Evolutionary conservation across 2,329 filamentous ascomycete species (phyloP), one percentile per base, ranked within the genome.

Genomic region (Graphilbum sp.): DNA sequence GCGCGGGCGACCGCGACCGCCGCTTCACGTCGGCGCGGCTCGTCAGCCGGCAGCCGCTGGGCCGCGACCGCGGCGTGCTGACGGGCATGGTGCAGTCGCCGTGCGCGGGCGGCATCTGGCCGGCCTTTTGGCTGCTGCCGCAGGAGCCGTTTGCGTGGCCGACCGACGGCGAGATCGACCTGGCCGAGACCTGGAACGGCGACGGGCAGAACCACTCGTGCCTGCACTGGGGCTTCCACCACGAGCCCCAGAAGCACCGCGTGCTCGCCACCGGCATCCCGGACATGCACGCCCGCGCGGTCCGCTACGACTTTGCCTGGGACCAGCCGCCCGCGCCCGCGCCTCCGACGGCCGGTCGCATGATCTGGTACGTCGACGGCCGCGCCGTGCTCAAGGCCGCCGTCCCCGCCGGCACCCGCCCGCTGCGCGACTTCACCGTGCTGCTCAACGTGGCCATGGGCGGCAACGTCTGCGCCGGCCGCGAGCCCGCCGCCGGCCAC

Each of bases 161-260:
- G 8, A 42, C 41, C 11, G 37, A 42, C 18, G 41, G 37, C 32
- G 37, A 42, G 34, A 34, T 39, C 4, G 41, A 42, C 35, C 37
- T 42, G 32, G 32, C 35, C 18, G 41, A 42, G 32, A 42, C 37
- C 4, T 42, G 41, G 41, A 42, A 42, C 34, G 41, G 41, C 31
- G 41, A 42, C 35, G n/a, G 21, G 20, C 31, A 37, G 34, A 42
- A 42, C 35, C 37, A 36, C 27, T 34, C 37, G 2, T 39, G 41
- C 17, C 37, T 42, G 32, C 37, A 39, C 41, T 42, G 41, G 41
- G 41, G 41, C 34, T 23, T 27, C 2, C 34, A 39, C 37, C 16
- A 37, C 25, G 37, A 42, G 27, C 32, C 31, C 11, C 37, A 40
- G 20, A 42, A 42, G 35, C 37, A 42, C 27, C 41, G 34, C 12